Base-by-base conservation (phyloP, 164 flowering plant genomes). In the Buxus sempervirens region DNA sequence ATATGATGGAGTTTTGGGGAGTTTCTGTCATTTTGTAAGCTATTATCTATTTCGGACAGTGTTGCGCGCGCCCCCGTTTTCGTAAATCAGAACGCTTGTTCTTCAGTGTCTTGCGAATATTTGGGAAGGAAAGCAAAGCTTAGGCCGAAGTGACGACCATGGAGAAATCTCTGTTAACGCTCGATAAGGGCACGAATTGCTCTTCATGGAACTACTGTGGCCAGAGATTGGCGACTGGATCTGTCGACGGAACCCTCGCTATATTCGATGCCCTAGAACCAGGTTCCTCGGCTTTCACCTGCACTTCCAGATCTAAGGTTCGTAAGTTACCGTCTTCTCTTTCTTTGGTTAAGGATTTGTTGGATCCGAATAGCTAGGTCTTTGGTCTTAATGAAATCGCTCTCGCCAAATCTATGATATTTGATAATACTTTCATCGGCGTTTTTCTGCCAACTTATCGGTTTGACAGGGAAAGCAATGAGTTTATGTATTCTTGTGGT, bases 151-250 rank as follows among this genome's bases (percentile, higher is more conserved):
- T 38, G 64, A 83, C 28, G 14, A 15, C 56, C 13, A 76, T 89
- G 96, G 97, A 85, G 79, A 90, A 88, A 67, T 8, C 84, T 6
- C 28, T 92, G 72, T 75, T 83, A 62, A 82, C 84, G 0, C 81
- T 95, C 6, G 89, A 82, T 1, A 78, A 79, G 54, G 96, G 88
- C 61, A 84, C 90, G 0, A 73, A 69, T 0, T 92, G 98, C 77
- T 76, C 96, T 0, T 65, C 96, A 9, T 95, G 99, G 97, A 95
- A 89, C 73, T 88, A 89, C 82, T 75, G 75, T 57, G 85, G 88
- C 54, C 86, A 82, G 62, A 76, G 98, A 72, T 62, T 95, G 54
- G 97, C 93, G 36, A 68, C 91, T 12, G 99, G 93, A 5, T 85
- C 91, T 1, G 21, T 42, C 61, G 83, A 89, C 65, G 99, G 99